Evolutionary conservation across 352 stramenopile species (phyloP), one percentile per base, ranked within the genome.

Genomic region (Thalassiosira ordinaria): DNA sequence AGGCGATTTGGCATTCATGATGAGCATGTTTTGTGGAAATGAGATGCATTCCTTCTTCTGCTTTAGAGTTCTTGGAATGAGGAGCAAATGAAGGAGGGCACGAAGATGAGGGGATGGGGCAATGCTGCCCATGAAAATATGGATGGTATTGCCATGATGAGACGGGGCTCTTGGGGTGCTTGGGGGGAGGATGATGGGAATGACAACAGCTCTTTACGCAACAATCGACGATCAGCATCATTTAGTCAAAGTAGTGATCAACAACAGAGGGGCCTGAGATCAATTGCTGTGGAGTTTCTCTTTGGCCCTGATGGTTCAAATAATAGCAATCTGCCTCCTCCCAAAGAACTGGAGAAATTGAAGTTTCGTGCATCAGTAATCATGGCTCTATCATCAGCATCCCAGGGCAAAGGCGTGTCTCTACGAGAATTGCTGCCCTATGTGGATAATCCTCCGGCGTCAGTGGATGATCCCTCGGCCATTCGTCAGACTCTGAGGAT

Each of bases 231-330:
- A n/a, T n/a, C n/a, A n/a, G n/a, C n/a, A n/a, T n/a, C 33, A 78
- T 26, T 72, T 76, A 59, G 56, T 55, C 51, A 22, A 65, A 60
- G 9, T 44, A 24, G 11, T n/a, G 56, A 55, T 18, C 31, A 80
- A 49, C 67, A 89, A 29, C 69, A 88, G 41, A 74, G 72, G 53
- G 86, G 86, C 51, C 27, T 93, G 7, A 53, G 92, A 0, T 91
- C 86, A 1, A 55, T 91, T 44, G 74, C 78, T 29, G 82, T 92
- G 13, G 88, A 92, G 62, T 93, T 91, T 73, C 78, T 93, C 0
- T 93, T 93, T 78, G 88, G 88, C 35, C 86, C 88, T 13, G 72
- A 24, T 47, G 26, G 72, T 27, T 27, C 24, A 2, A 13, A 20
- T 37, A 61, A 44, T 37, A 29, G 51, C 29, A 41, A 61, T 71